A percentile compares a stretch with the other conserved stretches of the same genome.
Conservation (phyloP, 257 asterid genomes). For the Handroanthus guayacan region DNA sequence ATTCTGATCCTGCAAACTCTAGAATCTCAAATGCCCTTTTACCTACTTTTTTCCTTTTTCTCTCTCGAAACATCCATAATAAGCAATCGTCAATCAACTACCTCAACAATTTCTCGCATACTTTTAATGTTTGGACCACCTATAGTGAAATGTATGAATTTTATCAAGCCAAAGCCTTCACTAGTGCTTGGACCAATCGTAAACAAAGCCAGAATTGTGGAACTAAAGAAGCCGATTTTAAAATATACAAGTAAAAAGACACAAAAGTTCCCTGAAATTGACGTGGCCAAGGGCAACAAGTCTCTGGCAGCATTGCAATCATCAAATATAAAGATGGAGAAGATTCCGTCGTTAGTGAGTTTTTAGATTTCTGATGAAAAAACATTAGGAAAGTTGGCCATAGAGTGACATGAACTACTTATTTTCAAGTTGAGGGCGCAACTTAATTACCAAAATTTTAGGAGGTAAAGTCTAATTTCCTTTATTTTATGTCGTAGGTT, state of each 20-base stretch:
- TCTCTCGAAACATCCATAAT: slow-evolving; percentile 53
- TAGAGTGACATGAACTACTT: too few species aligned
- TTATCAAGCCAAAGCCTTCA: slow-evolving; percentile 63
- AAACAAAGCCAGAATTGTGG: slow-evolving; percentile 73
- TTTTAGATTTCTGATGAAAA: slow-evolving; percentile 35
- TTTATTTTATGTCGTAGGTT: too few species aligned
- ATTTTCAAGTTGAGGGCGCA: too few species aligned
- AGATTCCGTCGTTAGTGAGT: slow-evolving; percentile 48
- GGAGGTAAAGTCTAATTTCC: too few species aligned
- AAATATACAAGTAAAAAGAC: slow-evolving; percentile 49
- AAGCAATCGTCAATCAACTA: slow-evolving; percentile 39
- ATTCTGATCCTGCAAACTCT: too few species aligned
- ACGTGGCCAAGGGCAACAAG: slow-evolving; percentile 54
- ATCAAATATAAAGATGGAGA: slow-evolving; percentile 38
- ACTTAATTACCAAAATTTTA: too few species aligned
- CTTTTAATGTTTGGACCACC: slow-evolving; percentile 55
- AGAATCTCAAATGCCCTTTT: slow-evolving; percentile 38
- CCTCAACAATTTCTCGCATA: slow-evolving; percentile 33
- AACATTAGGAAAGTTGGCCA: too few species aligned
- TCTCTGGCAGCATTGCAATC: slow-evolving; percentile 48
- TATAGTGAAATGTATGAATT: slow-evolving; percentile 64
- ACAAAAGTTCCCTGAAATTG: slow-evolving; percentile 44
- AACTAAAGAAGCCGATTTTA: slow-evolving; percentile 56
- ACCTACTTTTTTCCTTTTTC: slow-evolving; percentile 37
- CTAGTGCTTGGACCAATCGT: slow-evolving; percentile 89